Conservation (phyloP, 2,329 filamentous ascomycete species). For the Grosmannia penicillata region DNA sequence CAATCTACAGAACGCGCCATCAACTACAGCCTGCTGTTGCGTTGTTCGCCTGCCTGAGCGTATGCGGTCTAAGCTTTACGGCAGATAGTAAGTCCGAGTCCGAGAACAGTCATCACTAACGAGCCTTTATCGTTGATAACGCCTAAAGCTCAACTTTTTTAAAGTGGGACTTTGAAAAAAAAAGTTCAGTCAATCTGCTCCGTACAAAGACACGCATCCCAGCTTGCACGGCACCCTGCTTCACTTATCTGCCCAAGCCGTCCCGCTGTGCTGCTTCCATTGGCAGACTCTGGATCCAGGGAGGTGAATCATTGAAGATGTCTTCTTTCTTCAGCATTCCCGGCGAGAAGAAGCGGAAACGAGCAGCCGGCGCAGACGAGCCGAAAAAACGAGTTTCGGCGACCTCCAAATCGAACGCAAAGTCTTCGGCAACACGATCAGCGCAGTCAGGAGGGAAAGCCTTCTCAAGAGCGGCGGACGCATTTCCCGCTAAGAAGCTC, state of each 20-base stretch:
- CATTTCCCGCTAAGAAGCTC: constrained; percentile 21
- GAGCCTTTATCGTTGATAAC: constrained; percentile 7
- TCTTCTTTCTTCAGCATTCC: constrained; percentile 93
- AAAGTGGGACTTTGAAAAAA: constrained; percentile 10
- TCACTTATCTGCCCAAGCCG: background rate
- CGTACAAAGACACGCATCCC: too few relatives aligned
- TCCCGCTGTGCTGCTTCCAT: too few relatives aligned
- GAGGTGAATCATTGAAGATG: too few relatives aligned
- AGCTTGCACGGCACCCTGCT: too few relatives aligned
- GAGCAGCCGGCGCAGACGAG: constrained; percentile 36
- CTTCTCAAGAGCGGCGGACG: constrained; percentile 7
- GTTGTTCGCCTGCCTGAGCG: constrained; percentile 8
- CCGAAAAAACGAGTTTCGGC: constrained; percentile 45
- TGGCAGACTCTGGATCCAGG: background rate
- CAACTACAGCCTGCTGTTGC: constrained; percentile 24
- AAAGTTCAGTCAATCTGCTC: constrained; percentile 6
- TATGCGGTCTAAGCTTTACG: constrained; percentile 4
- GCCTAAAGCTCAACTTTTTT: too few relatives aligned
- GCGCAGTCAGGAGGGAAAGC: background rate
- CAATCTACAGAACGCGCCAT: constrained; percentile 13
- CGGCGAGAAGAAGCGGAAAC: constrained; percentile 82
- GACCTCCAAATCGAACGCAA: constrained; percentile 16
- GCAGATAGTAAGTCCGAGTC: constrained; percentile 9
- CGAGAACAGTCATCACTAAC: constrained; percentile 3
- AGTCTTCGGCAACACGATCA: background rate